A percentile compares a stretch with the other conserved stretches of the same genome.
These are phyloP conservation scores for Polygonum maritimum DNA, from an alignment of 148 eudicot genomes.

Conservation along the genomic window DNA sequence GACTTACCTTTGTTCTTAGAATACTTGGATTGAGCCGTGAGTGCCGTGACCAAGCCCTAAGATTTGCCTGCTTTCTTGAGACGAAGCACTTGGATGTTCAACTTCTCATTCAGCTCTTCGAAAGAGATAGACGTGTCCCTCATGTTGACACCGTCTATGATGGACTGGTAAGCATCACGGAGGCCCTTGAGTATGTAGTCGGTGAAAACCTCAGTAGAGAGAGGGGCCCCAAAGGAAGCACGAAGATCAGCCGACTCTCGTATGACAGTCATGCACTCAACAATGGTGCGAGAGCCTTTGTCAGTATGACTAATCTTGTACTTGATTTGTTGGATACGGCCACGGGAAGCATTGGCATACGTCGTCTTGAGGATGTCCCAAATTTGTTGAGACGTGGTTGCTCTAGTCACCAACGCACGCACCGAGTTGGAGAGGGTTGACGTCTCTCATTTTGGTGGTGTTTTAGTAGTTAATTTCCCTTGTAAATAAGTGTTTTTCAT, in stretches of 20 bases:
- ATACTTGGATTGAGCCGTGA: background rate
- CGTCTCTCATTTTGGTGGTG: too few relatives aligned
- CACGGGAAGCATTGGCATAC: too few relatives aligned
- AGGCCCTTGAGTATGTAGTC: background rate
- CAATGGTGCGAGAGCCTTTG: too few relatives aligned
- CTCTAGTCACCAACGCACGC: too few relatives aligned
- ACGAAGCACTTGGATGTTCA: background rate
- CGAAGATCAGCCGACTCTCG: background rate
- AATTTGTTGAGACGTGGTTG: too few relatives aligned
- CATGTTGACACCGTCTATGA: background rate
- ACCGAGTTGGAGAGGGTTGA: too few relatives aligned
- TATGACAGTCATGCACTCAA: too few relatives aligned
- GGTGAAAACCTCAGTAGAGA: background rate
- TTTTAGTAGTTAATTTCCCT: too few relatives aligned
- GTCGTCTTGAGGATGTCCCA: too few relatives aligned
- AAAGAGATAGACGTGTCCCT: background rate
- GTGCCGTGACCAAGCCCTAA: background rate
- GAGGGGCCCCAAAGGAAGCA: background rate
- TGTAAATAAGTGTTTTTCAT: too few relatives aligned
- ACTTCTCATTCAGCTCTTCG: background rate
- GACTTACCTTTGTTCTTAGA: background rate
- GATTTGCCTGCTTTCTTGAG: background rate
- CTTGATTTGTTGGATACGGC: too few relatives aligned
- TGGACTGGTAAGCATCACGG: background rate
- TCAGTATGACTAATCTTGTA: too few relatives aligned